Evolutionary conservation across 257 asterid species (phyloP), one percentile per base, ranked within the genome.

Genomic region (Haberlea rhodopensis): DNA sequence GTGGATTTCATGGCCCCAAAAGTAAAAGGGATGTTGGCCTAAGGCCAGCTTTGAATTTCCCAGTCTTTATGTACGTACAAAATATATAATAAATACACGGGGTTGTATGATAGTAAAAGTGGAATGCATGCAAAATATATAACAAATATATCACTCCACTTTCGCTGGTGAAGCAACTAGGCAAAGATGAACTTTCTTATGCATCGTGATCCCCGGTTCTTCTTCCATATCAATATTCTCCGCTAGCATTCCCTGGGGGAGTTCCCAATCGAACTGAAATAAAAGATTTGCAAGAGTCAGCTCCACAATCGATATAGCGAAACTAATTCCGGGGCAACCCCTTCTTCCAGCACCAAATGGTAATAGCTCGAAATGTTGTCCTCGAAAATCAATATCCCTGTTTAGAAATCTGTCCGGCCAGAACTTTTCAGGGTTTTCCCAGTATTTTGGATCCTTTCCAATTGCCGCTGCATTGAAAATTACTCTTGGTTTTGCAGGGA

Each of bases 331-430:
- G 6, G 88, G 88, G 62, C 91, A 85, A 4, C 79, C 72, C 52
- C 90, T 71, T 56, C 85, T 68, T 0, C 87, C 87, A 6, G 74
- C 78, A 2, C 86, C 90, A 60, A 84, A 84, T 18, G 85, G 87
- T n/a, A 84, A 31, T 3, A 75, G 27, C 78, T 79, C 84, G 3
- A 46, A 84, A 45, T 73, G 66, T 18, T 73, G 65, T 6, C 87
- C 87, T 66, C 53, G 70, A 8, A 49, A 81, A 51, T 84, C 87
- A 3, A 75, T 54, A 0, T 62, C 15, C 28, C 66, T 69, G 3
- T 72, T 43, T 63, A 29, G 26, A 37, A 81, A 81, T 49, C 82
- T 79, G 67, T 81, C 85, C 0, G 88, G 88, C 34, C 21, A 32
- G 57, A 81, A 77, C 1, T 57, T 53, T 2, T 61, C 53, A 0